phyloP scores from a whole-genome alignment of 192 early-diverging fungal genomes.

The Coemansia sp. region DNA sequence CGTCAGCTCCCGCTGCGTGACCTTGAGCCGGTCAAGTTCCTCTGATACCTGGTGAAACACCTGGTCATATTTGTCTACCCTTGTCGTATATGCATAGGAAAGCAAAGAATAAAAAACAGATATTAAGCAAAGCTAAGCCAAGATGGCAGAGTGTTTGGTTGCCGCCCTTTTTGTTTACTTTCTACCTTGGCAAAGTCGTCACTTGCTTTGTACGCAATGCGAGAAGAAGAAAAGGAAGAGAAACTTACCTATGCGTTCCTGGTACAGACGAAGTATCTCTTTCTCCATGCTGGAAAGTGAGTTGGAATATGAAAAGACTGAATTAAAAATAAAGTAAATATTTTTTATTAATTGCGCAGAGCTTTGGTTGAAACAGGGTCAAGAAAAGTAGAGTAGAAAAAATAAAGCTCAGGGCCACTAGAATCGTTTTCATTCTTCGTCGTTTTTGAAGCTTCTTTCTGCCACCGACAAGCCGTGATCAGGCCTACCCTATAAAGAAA shows the following conservation, averaged over 20 bases:
- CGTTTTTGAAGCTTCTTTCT: too few relatives aligned
- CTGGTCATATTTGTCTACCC: slow-evolving; percentile 52
- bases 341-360: too few relatives aligned
- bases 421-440: too few relatives aligned
- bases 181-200: background rate
- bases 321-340: too few relatives aligned
- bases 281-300: slow-evolving; percentile 37
- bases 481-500: too few relatives aligned
- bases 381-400: too few relatives aligned
- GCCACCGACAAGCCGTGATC: too few relatives aligned
- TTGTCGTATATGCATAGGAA: background rate
- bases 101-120: slow-evolving; percentile 1
- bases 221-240: background rate
- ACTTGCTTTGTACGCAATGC: background rate
- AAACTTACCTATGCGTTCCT: slow-evolving; percentile 51
- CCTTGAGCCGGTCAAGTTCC: slow-evolving; percentile 46
- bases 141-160: background rate
- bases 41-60: slow-evolving; percentile 39
- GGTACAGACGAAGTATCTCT: slow-evolving; percentile 49
- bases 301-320: background rate
- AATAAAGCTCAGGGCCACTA: too few relatives aligned
- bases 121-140: background rate
- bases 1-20: slow-evolving; percentile 43
- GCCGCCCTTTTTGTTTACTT: too few relatives aligned
- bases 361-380: too few relatives aligned